Evolutionary conservation across 2,329 filamentous ascomycete genomes (phyloP).

Genomic region (Paraphoma sp.): DNA sequence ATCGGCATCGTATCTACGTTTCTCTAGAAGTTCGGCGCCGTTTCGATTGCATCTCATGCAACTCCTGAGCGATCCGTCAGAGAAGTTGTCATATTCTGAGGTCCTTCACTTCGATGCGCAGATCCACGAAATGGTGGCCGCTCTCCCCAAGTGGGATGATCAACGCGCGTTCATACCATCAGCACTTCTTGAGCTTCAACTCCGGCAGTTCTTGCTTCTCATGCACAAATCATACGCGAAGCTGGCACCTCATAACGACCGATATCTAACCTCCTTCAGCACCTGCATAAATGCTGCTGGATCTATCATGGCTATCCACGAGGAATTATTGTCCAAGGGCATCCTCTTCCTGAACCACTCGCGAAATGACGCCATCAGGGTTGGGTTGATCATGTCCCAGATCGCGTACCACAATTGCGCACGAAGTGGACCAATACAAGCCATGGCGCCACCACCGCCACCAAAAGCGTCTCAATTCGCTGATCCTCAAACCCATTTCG

Average conservation of each 20-base stretch:
- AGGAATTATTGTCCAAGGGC: slow-evolving; percentile 26
- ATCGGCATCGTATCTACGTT: slow-evolving; percentile 34
- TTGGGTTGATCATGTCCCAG: slow-evolving; percentile 33
- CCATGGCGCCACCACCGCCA: slow-evolving; percentile 4
- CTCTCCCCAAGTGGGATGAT: slow-evolving; percentile 34
- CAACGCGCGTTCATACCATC: slow-evolving; percentile 19
- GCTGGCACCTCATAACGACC: slow-evolving; percentile 29
- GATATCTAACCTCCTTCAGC: slow-evolving; percentile 41
- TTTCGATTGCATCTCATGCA: slow-evolving; percentile 41
- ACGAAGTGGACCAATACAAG: slow-evolving; percentile 6
- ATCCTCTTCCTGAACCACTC: slow-evolving; percentile 31
- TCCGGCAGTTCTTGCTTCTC: slow-evolving; percentile 43
- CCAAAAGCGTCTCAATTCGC: slow-evolving; percentile 9
- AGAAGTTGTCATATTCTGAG: slow-evolving; percentile 38
- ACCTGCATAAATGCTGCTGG: slow-evolving; percentile 37
- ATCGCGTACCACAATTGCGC: slow-evolving; percentile 35
- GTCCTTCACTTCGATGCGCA: slow-evolving; percentile 42
- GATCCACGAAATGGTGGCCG: slow-evolving; percentile 27
- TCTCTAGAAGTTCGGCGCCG: slow-evolving; percentile 32
- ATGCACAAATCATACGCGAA: slow-evolving; percentile 44
- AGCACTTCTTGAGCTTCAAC: slow-evolving; percentile 38
- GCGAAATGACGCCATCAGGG: slow-evolving; percentile 40
- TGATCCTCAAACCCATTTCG: slow-evolving; percentile 6
- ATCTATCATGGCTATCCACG: slow-evolving; percentile 31
- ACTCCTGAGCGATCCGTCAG: slow-evolving; percentile 40